phyloP scores from a whole-genome alignment of 1,284 basidiomycete genomes.

The Crucibulum parvulum region DNA sequence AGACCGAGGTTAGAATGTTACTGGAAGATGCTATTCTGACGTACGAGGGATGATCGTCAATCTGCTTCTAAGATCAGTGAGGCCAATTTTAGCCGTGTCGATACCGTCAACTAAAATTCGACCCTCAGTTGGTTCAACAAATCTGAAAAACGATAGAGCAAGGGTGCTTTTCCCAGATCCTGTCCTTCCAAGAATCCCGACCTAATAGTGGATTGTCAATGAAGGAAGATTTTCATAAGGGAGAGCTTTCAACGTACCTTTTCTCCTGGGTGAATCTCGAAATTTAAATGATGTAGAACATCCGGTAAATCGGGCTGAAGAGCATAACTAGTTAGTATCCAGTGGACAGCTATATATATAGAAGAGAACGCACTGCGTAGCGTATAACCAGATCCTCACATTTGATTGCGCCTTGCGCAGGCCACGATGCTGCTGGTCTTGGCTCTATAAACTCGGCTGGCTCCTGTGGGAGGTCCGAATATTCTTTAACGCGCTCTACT shows the following conservation, averaged over 20 bases:
- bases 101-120: slow-evolving; percentile 88
- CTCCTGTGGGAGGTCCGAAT: slow-evolving; percentile 82
- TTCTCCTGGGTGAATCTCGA: slow-evolving; percentile 79
- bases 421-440: slow-evolving; percentile 84
- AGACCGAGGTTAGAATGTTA: neutral
- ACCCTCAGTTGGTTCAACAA: slow-evolving; percentile 89
- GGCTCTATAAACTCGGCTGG: slow-evolving; percentile 85
- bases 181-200: slow-evolving; percentile 88
- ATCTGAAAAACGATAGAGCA: slow-evolving; percentile 96
- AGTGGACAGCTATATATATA: neutral
- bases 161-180: slow-evolving; percentile 92
- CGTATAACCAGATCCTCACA: slow-evolving; percentile 85
- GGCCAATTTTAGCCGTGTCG: slow-evolving; percentile 86
- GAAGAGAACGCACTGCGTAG: slow-evolving; percentile 69
- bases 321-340: slow-evolving; percentile 3
- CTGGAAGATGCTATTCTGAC: slow-evolving; percentile 26
- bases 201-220: no score
- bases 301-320: slow-evolving; percentile 81
- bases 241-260: slow-evolving; percentile 47
- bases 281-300: slow-evolving; percentile 86
- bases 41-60: slow-evolving; percentile 93
- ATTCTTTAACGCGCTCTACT: slow-evolving; percentile 90
- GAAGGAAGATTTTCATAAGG: no score
- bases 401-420: slow-evolving; percentile 76
- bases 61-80: slow-evolving; percentile 84